Base-by-base conservation (phyloP, 768 basidiomycete species). In the Leucocoprinus birnbaumii region DNA sequence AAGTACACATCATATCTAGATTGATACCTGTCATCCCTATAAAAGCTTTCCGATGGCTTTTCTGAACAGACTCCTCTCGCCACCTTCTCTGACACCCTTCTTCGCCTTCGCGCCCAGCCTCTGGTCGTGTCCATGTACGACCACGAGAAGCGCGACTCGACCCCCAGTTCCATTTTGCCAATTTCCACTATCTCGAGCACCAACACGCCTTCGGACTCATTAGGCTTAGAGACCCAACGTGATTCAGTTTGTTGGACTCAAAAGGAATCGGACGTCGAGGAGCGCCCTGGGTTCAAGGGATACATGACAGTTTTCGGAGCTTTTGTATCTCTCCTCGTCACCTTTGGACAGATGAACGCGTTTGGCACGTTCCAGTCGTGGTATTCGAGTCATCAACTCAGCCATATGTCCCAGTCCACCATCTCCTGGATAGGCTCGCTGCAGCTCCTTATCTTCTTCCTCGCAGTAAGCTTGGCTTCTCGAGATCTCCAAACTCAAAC, bases 391-490 rank as follows among this genome's bases (percentile, higher is more conserved):
- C 81, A 89, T 65, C 82, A 88, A 64, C 73, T 89, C 16, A 64
- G 65, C 16, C 65, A 74, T 59, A 58, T 77, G 34, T 67, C 80
- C 13, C 70, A 82, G 13, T 83, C 81, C 35, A 78, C 74, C 21
- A 84, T 88, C 58, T 83, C 86, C 2, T 87, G 86, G 82, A 86
- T 89, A 59, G 86, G 86, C 4, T 83, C 84, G 1, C 58, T 87
- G 44, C 87, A 88, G 61, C 69, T 89, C 3, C 87, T 81, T 77
- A 68, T 80, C 18, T 85, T 88, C 65, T 88, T 87, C 72, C 79
- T 85, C 61, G 82, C 83, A 55, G 86, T 87, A 65, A 46, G 83
- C 61, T 26, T 31, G 21, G 3, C 27, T 49, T 48, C 47, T 53
- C 43, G 25, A 48, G 10, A 53, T 27, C 46, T 22, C 34, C 21